These are phyloP conservation scores for Zymoseptoria passerinii DNA, from an alignment of 2,329 filamentous ascomycete species.

Conservation along the genomic window DNA sequence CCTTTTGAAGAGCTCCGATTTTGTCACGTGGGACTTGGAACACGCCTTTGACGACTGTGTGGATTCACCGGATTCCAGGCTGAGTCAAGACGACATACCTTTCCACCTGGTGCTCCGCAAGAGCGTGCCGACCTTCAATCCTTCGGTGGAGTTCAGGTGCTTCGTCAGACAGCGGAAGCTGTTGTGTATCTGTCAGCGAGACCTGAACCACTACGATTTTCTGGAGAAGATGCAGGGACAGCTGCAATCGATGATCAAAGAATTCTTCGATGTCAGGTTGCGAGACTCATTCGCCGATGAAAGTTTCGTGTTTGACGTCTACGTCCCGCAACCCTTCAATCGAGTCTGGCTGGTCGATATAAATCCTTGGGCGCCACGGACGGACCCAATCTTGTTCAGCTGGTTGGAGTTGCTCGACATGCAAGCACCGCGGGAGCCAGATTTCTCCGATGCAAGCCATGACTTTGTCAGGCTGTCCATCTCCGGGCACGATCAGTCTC, in stretches of 20 bases:
- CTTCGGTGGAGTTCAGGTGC: constrained; percentile 87
- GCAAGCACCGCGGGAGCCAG: constrained; percentile 44
- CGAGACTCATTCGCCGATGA: constrained; percentile 73
- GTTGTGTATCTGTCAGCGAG: constrained; percentile 77
- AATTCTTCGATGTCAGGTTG: constrained; percentile 69
- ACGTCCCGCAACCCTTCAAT: constrained; percentile 68
- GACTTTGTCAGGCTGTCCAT: constrained; percentile 21
- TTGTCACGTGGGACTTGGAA: constrained; percentile 87
- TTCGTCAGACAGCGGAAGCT: constrained; percentile 80
- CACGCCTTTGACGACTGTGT: constrained; percentile 78
- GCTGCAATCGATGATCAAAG: constrained; percentile 59
- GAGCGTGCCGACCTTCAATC: constrained; percentile 72
- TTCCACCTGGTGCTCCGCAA: constrained; percentile 81
- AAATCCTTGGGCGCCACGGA: constrained; percentile 86
- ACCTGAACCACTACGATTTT: constrained; percentile 85
- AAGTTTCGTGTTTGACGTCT: constrained; percentile 85
- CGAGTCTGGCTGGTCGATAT: constrained; percentile 83
- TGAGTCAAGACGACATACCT: constrained; percentile 43
- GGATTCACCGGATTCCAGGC: constrained; percentile 26
- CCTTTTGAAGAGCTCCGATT: constrained; percentile 87
- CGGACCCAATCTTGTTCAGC: constrained; percentile 79
- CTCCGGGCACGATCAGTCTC: constrained; percentile 4
- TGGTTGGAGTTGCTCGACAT: constrained; percentile 80
- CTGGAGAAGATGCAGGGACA: constrained; percentile 58
- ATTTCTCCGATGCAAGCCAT: background rate